Evolutionary conservation across 2,329 filamentous ascomycete species (phyloP).

Genomic region (Cryphonectria nitschkei): DNA sequence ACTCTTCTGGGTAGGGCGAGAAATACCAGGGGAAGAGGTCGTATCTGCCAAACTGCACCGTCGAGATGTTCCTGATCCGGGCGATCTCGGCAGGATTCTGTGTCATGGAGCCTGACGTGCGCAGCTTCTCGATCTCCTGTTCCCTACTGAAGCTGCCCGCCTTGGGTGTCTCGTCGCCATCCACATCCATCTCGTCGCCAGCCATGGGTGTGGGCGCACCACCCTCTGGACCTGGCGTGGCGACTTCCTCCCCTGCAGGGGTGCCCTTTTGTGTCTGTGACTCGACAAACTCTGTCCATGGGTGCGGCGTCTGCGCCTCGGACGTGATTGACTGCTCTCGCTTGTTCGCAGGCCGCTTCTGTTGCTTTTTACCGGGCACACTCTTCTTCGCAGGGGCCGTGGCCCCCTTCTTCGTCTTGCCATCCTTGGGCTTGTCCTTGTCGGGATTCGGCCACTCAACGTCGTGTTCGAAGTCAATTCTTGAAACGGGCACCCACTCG

Average conservation of each 20-base stretch:
- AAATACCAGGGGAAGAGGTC: conserved; percentile 99
- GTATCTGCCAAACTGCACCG: conserved; percentile 89
- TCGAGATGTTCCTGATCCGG: conserved; percentile 90
- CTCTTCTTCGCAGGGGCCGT: conserved; percentile 61
- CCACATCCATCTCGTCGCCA: conserved; percentile 57
- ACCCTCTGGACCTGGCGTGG: conserved; percentile 24
- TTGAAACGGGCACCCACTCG: conserved; percentile 85
- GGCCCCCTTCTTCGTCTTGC: conserved; percentile 72
- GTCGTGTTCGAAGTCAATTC: conserved; percentile 85
- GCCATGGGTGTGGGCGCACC: conserved; percentile 24
- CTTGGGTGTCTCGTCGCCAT: conserved; percentile 47
- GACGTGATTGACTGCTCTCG: conserved; percentile 59
- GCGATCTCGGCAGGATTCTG: conserved; percentile 98
- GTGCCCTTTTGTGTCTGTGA: conserved; percentile 51
- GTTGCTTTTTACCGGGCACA: conserved; percentile 58
- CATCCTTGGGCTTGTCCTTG: conserved; percentile 76
- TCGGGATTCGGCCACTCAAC: conserved; percentile 97
- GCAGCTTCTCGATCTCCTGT: conserved; percentile 94
- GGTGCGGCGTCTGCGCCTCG: conserved; percentile 57
- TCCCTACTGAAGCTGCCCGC: conserved; percentile 71
- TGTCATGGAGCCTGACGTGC: conserved; percentile 96
- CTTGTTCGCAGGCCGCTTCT: conserved; percentile 56
- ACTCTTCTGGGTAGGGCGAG: conserved; percentile 90
- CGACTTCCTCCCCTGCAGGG: conserved; percentile 42
- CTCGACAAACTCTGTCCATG: conserved; percentile 57